phyloP scores from a whole-genome alignment of 306 rosid species.

The Casuarina equisetifolia region DNA sequence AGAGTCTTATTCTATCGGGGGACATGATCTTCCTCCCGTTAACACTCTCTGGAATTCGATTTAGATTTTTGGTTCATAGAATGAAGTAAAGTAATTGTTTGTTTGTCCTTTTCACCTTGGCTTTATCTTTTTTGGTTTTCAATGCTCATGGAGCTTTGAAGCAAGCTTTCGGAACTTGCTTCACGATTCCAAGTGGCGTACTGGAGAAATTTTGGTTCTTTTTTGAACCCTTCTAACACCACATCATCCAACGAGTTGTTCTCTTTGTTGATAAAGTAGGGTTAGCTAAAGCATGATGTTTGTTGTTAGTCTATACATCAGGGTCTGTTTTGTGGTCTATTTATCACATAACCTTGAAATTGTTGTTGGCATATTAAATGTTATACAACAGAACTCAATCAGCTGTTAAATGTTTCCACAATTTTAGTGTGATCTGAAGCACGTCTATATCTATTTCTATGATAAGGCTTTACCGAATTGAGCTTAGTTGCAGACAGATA shows the following conservation, averaged over 20 bases:
- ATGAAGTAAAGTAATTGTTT: not conserved
- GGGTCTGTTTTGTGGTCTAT: not conserved
- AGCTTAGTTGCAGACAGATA: not conserved
- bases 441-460: not conserved
- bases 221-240: not conserved
- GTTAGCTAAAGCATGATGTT: not conserved
- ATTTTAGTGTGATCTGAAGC: not conserved
- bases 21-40: conserved; percentile 1
- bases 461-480: not conserved
- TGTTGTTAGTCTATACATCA: not conserved
- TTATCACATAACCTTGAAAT: not conserved
- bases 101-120: not conserved
- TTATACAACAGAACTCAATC: not conserved
- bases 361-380: not conserved
- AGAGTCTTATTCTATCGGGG: not conserved
- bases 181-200: not conserved
- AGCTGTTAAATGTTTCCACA: not conserved
- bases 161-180: not conserved
- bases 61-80: not conserved
- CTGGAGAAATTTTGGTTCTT: not conserved
- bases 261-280: conserved; percentile 1
- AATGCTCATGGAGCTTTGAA: not conserved
- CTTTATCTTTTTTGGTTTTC: too few relatives aligned
- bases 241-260: not conserved
- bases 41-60: not conserved